These are phyloP conservation scores for Sistotremastrum suecicum DNA, from an alignment of 768 basidiomycete species.

Conservation along the genomic window DNA sequence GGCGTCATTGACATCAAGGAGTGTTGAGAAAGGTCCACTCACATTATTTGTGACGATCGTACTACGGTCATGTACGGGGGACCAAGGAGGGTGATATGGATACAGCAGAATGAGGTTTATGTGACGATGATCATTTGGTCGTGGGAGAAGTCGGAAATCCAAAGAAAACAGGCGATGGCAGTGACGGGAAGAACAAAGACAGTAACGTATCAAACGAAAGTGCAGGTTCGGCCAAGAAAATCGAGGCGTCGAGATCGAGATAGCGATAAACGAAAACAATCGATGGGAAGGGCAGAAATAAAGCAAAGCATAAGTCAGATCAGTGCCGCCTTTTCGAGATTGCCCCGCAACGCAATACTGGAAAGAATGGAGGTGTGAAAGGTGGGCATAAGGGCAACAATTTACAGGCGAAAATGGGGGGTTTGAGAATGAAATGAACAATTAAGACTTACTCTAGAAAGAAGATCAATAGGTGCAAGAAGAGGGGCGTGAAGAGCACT, in stretches of 20 bases:
- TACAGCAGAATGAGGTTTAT: constrained; percentile 2
- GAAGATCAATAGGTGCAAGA: constrained; percentile 2
- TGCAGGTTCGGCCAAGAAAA: not conserved
- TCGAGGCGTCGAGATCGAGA: not conserved
- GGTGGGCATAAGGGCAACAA: constrained; percentile 12
- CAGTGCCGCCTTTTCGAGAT: constrained; percentile 50
- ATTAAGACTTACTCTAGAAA: constrained; percentile 49
- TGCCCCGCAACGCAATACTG: constrained; percentile 58
- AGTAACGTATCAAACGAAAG: not conserved
- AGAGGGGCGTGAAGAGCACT: constrained; percentile 14
- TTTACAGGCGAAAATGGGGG: constrained; percentile 11
- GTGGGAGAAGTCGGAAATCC: constrained; percentile 2
- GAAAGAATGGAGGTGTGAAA: constrained; percentile 5
- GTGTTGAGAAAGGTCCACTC: constrained; percentile 20
- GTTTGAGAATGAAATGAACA: constrained; percentile 12
- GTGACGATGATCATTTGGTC: constrained; percentile 2
- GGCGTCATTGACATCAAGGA: no score
- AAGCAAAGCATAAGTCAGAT: constrained; percentile 26
- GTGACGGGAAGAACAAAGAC: not conserved
- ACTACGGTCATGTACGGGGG: constrained; percentile 19
- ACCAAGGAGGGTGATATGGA: constrained; percentile 6
- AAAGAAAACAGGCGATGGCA: constrained; percentile 6
- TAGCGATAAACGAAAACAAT: not conserved
- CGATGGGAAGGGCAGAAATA: constrained; percentile 4
- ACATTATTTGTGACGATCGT: constrained; percentile 60